A percentile compares a stretch with the other conserved stretches of the same genome.
phyloP scores from a whole-genome alignment of 441 rosid genomes.

The Raphanus hybrid region DNA sequence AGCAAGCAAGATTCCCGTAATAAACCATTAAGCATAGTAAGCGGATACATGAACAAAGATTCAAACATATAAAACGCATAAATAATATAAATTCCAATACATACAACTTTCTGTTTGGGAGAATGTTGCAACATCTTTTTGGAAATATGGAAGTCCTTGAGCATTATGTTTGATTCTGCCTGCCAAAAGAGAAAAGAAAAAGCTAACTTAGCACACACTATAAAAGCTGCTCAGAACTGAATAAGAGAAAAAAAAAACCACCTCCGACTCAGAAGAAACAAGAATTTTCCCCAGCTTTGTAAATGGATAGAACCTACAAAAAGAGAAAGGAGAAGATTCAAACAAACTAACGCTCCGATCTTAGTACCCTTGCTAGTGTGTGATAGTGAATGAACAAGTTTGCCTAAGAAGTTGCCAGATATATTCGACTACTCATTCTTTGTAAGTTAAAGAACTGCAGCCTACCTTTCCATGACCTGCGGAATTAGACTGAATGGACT shows the following conservation, averaged over 20 bases:
- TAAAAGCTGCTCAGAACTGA: slow-evolving; percentile 17
- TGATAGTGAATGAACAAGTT: slow-evolving; percentile 9
- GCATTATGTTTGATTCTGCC: slow-evolving; percentile 70
- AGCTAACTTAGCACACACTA: slow-evolving; percentile 26
- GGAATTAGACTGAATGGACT: slow-evolving; percentile 45
- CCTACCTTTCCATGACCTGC: slow-evolving; percentile 65
- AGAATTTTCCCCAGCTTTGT: slow-evolving; percentile 70
- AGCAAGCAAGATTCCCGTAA: background rate
- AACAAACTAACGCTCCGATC: slow-evolving; percentile 2
- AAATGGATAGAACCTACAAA: slow-evolving; percentile 73
- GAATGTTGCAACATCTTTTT: slow-evolving; percentile 50
- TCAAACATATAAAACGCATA: background rate
- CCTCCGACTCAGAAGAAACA: slow-evolving; percentile 74
- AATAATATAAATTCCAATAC: slow-evolving; percentile 34
- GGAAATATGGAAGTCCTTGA: slow-evolving; percentile 69
- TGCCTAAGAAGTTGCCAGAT: background rate
- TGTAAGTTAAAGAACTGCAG: background rate
- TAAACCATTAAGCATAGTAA: background rate
- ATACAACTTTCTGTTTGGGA: slow-evolving; percentile 65
- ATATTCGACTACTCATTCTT: background rate
- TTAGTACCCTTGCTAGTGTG: slow-evolving; percentile 8
- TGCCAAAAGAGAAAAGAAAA: slow-evolving; percentile 41
- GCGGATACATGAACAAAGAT: background rate
- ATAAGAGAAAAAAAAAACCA: slow-evolving; percentile 35
- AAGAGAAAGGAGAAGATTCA: slow-evolving; percentile 21